Percentiles rank a stretch among this genome's conserved stretches.
phyloP scores from a whole-genome alignment of 345 rosid species.

The Pistacia vera region DNA sequence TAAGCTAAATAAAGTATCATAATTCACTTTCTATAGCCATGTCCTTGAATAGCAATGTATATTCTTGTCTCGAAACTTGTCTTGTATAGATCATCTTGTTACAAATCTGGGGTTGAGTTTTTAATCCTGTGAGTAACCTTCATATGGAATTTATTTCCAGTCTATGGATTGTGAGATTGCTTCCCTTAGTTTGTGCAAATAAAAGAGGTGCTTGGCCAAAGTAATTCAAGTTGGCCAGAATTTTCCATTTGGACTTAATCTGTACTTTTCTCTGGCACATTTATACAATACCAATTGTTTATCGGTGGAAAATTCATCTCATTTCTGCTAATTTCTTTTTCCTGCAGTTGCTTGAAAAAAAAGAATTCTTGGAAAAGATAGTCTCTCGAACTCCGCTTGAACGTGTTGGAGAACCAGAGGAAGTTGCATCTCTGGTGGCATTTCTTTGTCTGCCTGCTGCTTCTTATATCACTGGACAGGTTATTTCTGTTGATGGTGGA shows the following conservation, averaged over 20 bases:
- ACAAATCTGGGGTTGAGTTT: neutral
- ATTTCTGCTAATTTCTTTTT: neutral
- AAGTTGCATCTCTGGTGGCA: constrained; percentile 72
- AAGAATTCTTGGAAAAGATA: constrained; percentile 45
- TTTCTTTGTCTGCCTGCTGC: constrained; percentile 77
- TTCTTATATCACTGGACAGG: constrained; percentile 75
- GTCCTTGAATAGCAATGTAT: neutral
- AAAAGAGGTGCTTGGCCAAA: neutral
- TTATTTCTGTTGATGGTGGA: constrained; percentile 73
- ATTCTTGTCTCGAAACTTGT: neutral
- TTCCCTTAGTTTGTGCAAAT: neutral
- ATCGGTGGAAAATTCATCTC: neutral
- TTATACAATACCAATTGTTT: neutral
- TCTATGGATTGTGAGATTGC: neutral
- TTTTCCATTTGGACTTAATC: neutral
- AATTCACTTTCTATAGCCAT: neutral
- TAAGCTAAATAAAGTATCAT: neutral
- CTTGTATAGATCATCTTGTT: neutral
- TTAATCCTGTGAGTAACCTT: neutral
- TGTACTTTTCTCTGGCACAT: neutral
- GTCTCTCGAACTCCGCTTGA: constrained; percentile 69
- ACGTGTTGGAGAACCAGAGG: constrained; percentile 76
- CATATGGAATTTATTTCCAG: neutral
- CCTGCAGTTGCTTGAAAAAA: constrained; percentile 55
- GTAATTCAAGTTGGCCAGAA: neutral